phyloP scores from a whole-genome alignment of 2,329 filamentous ascomycete genomes.

The Ascomycota sp. region DNA sequence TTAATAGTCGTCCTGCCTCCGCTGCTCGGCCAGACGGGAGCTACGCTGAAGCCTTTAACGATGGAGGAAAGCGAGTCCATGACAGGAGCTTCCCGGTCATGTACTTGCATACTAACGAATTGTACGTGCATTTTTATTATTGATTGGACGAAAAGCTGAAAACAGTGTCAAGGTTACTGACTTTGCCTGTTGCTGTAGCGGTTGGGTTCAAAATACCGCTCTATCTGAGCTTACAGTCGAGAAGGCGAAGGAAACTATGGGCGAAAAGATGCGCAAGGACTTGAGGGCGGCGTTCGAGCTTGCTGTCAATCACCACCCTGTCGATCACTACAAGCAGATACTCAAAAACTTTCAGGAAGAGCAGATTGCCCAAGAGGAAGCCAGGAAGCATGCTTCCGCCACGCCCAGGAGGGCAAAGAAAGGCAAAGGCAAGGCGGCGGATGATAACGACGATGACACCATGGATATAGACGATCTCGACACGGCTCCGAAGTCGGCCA shows the following conservation, averaged over 20 bases:
- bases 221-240: conserved; percentile 58
- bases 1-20: conserved; percentile 64
- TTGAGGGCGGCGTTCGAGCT: conserved; percentile 62
- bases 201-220: conserved; percentile 76
- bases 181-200: conserved; percentile 28
- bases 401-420: conserved; percentile 22
- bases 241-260: conserved; percentile 45
- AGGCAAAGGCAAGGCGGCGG: conserved; percentile 26
- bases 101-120: conserved; percentile 90
- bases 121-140: conserved; percentile 42
- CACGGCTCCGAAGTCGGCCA: conserved; percentile 41
- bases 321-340: conserved; percentile 69
- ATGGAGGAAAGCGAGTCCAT: conserved; percentile 67
- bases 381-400: conserved; percentile 20
- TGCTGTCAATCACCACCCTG: conserved; percentile 55
- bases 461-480: conserved; percentile 42
- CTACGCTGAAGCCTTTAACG: conserved; percentile 69
- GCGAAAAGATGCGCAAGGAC: conserved; percentile 62
- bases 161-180: too few relatives aligned
- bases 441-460: conserved; percentile 34
- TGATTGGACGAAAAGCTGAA: too few relatives aligned
- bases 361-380: conserved; percentile 32
- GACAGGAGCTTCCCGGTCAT: conserved; percentile 87
- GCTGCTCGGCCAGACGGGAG: conserved; percentile 66
- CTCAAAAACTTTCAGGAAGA: conserved; percentile 51